Evolutionary conservation across 805 yeast species (phyloP), one percentile per base, ranked within the genome.

Genomic region (Pichia ethanolica): DNA sequence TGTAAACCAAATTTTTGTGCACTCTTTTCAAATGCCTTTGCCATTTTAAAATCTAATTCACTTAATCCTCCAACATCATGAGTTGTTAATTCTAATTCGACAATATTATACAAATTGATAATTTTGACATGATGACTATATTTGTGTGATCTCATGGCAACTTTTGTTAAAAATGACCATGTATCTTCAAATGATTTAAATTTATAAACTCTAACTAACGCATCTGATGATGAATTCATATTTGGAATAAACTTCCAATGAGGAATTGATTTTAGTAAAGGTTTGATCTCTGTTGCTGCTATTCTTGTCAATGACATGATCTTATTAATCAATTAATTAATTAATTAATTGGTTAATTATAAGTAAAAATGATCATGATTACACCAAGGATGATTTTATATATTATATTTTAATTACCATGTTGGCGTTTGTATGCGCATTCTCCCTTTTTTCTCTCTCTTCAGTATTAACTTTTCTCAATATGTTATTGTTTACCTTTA

Each of bases 81-180:
- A 0, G 91, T 86, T 1, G 82, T 76, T 37, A 84, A 61, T 28
- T 69, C 67, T 4, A 86, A 52, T 13, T 69, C 66, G 1, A 84
- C 85, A 33, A 69, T 66, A 53, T 79, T 86, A 58, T 84, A 86
- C 0, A 80, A 74, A 4, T 84, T 84, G 0, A 69, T 71, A 11
- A 86, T 77, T 0, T 81, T 80, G 0, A 93, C 91, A 61, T 86
- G 95, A 57, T 86, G 91, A 5, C 80, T 83, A 58, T 67, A 62
- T 1, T 71, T 57, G 59, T 83, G 85, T 0, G 86, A 73, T 46
- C 79, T 65, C 65, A 76, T 63, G 1, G 87, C 75, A 1, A 85
- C 73, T 42, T 72, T 71, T 30, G 77, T 81, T 20, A 86, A 64
- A 57, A 83, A 83, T 9, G 77, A 62, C 89, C 90, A 83, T 0